phyloP scores from a whole-genome alignment of 208 protist species.

The Trichomonas gallinae region DNA sequence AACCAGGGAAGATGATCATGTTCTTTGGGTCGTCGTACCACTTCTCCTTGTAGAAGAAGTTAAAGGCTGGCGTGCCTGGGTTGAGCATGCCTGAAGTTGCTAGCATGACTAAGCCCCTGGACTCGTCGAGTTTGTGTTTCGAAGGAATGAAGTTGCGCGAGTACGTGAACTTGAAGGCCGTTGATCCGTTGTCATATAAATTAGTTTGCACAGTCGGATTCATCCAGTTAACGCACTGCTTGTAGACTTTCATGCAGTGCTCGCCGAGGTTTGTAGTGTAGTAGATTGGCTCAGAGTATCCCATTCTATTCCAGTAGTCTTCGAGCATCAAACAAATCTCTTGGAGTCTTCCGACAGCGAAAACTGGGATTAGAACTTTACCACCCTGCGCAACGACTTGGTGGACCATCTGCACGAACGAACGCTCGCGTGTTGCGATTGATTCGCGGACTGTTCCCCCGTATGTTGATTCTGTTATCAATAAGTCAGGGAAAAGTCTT shows the following conservation, averaged over 20 bases:
- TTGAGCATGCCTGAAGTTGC: conserved; percentile 75
- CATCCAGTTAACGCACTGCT: conserved; percentile 69
- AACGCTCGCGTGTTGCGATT: conserved; percentile 59
- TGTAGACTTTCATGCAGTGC: conserved; percentile 62
- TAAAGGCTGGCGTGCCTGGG: conserved; percentile 43
- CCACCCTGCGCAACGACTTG: conserved; percentile 50
- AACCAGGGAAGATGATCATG: conserved; percentile 68
- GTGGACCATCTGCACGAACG: conserved; percentile 63
- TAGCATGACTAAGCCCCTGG: conserved; percentile 64
- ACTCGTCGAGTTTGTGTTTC: conserved; percentile 31
- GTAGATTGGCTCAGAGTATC: conserved; percentile 63
- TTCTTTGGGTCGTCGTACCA: conserved; percentile 49
- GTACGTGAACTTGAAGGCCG: not conserved
- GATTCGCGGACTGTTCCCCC: conserved; percentile 67
- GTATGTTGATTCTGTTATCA: conserved; percentile 73
- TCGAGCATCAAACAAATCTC: conserved; percentile 70
- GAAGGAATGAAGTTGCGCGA: not conserved
- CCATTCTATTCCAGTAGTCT: conserved; percentile 63
- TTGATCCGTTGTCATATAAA: not conserved
- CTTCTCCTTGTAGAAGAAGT: conserved; percentile 48
- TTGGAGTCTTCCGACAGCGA: conserved; percentile 64
- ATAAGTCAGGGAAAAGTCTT: conserved; percentile 51
- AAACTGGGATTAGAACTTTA: conserved; percentile 65
- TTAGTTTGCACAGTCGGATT: conserved; percentile 57
- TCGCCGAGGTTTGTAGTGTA: conserved; percentile 52